Percentiles rank a stretch among this genome's conserved stretches.
These are phyloP conservation scores for Neurospora cerealis DNA, from an alignment of 495 filamentous ascomycete genomes.

Conservation along the genomic window DNA sequence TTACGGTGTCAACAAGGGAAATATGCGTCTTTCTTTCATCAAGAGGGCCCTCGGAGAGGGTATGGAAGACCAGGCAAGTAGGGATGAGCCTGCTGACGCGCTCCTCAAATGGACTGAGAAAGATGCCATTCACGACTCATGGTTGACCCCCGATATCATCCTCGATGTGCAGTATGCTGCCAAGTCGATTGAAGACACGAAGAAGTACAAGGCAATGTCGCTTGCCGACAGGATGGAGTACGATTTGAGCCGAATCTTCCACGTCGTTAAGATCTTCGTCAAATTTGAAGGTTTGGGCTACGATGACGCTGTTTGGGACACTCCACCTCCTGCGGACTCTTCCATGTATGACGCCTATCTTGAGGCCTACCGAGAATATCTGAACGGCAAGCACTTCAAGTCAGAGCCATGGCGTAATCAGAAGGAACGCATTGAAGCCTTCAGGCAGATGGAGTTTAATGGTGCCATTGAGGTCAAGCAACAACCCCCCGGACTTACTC, in stretches of 20 bases:
- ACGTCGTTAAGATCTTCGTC: constrained; percentile 62
- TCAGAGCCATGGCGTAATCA: constrained; percentile 43
- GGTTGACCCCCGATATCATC: constrained; percentile 75
- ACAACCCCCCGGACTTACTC: constrained; percentile 64
- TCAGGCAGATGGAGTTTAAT: constrained; percentile 55
- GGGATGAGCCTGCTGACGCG: constrained; percentile 22
- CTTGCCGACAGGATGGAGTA: constrained; percentile 43
- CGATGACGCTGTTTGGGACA: constrained; percentile 85
- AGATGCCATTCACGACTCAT: constrained; percentile 79
- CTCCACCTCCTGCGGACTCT: constrained; percentile 59
- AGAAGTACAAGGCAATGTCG: constrained; percentile 32
- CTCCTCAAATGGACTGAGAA: constrained; percentile 58
- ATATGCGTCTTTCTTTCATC: constrained; percentile 66
- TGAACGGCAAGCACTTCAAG: constrained; percentile 60
- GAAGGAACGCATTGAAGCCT: constrained; percentile 49
- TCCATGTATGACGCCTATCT: constrained; percentile 71
- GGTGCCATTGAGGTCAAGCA: constrained; percentile 51
- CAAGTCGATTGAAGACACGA: constrained; percentile 25
- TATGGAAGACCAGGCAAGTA: constrained; percentile 7
- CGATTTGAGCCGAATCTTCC: constrained; percentile 55
- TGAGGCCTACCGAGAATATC: constrained; percentile 73
- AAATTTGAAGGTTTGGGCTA: constrained; percentile 96
- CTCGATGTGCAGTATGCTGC: constrained; percentile 53
- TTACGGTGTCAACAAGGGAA: constrained; percentile 53
- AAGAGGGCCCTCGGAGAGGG: constrained; percentile 49